Conservation (phyloP, 108 stramenopile genomes). For the Fragilaria radians region DNA sequence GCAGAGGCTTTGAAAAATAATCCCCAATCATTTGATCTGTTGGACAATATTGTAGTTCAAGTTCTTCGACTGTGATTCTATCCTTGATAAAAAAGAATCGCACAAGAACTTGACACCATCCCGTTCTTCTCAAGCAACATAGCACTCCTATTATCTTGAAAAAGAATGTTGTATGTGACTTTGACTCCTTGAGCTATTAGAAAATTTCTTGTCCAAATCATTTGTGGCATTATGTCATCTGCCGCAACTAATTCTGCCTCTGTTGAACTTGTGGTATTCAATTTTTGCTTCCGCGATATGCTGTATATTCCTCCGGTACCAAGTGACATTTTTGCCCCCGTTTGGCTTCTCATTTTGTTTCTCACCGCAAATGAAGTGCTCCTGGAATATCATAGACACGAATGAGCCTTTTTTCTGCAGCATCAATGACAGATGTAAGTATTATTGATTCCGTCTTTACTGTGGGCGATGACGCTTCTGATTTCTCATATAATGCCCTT, state of each 20-base stretch:
- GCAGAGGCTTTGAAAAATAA: constrained; percentile 44
- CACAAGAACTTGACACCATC: constrained; percentile 19
- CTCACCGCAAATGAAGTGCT: constrained; percentile 29
- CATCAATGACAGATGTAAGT: constrained; percentile 25
- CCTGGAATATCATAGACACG: constrained; percentile 24
- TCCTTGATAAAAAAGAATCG: constrained; percentile 44
- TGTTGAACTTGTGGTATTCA: constrained; percentile 38
- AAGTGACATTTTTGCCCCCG: constrained; percentile 13
- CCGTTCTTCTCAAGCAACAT: constrained; percentile 47
- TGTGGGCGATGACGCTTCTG: constrained; percentile 31
- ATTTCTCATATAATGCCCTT: constrained; percentile 14
- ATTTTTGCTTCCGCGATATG: too few relatives aligned
- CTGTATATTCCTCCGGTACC: constrained; percentile 25
- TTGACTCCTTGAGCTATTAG: constrained; percentile 35
- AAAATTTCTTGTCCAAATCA: constrained; percentile 39
- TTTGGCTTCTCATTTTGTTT: constrained; percentile 15
- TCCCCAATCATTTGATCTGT: constrained; percentile 46
- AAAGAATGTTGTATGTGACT: constrained; percentile 25
- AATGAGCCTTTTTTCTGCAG: constrained; percentile 21
- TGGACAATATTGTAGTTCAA: constrained; percentile 29
- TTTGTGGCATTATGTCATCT: constrained; percentile 32
- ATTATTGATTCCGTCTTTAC: constrained; percentile 21
- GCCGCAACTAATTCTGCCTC: constrained; percentile 36
- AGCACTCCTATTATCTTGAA: constrained; percentile 43
- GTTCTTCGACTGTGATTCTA: constrained; percentile 10